Base-by-base conservation (phyloP, 306 rosid species). In the Cicer pinnatifidum region DNA sequence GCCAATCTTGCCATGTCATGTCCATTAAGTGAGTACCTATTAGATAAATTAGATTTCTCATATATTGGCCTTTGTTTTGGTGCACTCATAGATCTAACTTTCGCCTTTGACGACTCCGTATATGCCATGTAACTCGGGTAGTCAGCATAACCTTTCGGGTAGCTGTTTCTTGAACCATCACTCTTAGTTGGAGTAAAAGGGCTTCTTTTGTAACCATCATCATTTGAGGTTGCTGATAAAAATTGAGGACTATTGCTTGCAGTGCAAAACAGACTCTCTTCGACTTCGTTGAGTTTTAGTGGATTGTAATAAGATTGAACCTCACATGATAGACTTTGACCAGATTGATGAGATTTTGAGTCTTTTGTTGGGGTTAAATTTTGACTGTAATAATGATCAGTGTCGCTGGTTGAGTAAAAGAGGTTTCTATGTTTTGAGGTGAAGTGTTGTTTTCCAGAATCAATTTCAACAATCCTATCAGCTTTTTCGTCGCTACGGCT, bases 31-130 rank as follows among this genome's bases (percentile, higher is more conserved):
- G 89, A 83, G 77, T 81, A 76, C 52, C 92, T 81, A 65, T 83
- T 88, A 1, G 91, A 72, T 1, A 97, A 91, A 67, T 80, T 35
- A 1, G 91, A 85, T 51, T 89, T 85, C 73, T 91, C 97, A 17
- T 72, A 75, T 6, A 83, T 84, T 1, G 89, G 97, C 82, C 96
- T 85, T 82, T 94, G 99, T 81, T 82, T 89, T 7, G 97, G 99
- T 50, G 95, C 99, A 69, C 99, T 94, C 1, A 82, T 65, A 8
- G 99, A 91, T 67, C 97, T 84, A 1, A 78, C 85, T 63, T 91
- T 91, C 0, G 99, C 99, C 75, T 79, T 88, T 1, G 99, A 91
- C 28, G 99, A 94, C 81, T 89, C 84, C 0, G 99, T 94, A 69
- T 60, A 88, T 4, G 91, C 88, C 99, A 94, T 94, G 85, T 94